Conservation (phyloP, 345 rosid species). For the Aquilaria sinensis region DNA sequence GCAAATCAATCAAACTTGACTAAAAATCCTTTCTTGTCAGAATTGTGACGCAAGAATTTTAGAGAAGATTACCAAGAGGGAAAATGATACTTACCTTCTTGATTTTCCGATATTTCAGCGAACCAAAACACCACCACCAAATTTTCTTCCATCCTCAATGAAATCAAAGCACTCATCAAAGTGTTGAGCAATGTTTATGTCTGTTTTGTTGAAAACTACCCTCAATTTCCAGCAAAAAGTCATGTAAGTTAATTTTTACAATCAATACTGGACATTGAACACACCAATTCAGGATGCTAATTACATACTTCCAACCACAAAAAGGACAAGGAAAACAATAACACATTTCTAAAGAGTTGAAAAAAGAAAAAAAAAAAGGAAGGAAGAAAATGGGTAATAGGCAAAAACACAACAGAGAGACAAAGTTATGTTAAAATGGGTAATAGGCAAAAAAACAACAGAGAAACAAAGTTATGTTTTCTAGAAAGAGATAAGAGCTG, state of each 20-base stretch:
- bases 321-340: not conserved
- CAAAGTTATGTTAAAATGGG: not conserved
- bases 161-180: conserved; percentile 13
- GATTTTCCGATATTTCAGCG: conserved; percentile 41
- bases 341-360: too few relatives aligned
- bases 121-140: conserved; percentile 34
- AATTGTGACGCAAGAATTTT: too few relatives aligned
- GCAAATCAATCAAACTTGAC: too few relatives aligned
- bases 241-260: not conserved
- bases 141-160: conserved; percentile 16
- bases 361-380: not conserved
- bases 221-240: not conserved
- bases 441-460: not conserved
- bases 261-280: not conserved
- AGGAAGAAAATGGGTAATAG: not conserved
- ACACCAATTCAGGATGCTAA: not conserved
- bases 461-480: too few relatives aligned
- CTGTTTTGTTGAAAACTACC: conserved; percentile 9
- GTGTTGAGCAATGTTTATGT: not conserved
- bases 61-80: too few relatives aligned
- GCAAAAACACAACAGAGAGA: too few relatives aligned
- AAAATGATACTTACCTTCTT: conserved; percentile 17
- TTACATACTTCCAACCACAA: not conserved
- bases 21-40: too few relatives aligned
- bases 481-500: too few relatives aligned